phyloP scores from a whole-genome alignment of 805 yeast species.

The Metschnikowia arizonensis region DNA sequence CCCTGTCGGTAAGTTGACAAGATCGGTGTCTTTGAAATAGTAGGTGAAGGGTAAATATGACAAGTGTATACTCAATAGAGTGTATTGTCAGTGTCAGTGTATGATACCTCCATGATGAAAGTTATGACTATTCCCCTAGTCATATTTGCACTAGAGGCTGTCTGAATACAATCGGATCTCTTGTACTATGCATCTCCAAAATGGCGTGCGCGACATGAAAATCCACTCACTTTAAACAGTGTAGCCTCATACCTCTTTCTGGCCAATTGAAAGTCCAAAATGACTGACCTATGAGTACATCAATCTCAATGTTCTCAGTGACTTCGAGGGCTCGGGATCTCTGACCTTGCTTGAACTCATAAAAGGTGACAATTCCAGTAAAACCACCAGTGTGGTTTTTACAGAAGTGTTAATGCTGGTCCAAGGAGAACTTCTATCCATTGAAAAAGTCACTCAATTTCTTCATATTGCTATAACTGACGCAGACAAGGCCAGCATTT shows the following conservation, averaged over 20 bases:
- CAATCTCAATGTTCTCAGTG: constrained; percentile 29
- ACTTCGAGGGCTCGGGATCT: constrained; percentile 30
- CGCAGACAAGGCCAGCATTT: constrained; percentile 30
- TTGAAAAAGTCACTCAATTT: constrained; percentile 20
- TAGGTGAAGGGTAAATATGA: too few relatives aligned
- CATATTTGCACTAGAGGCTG: too few relatives aligned
- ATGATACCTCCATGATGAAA: too few relatives aligned
- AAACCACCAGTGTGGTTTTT: constrained; percentile 25
- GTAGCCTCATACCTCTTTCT: not conserved
- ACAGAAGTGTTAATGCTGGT: constrained; percentile 31
- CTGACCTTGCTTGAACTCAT: constrained; percentile 30
- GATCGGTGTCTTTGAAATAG: too few relatives aligned
- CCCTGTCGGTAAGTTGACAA: too few relatives aligned
- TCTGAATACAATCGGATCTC: too few relatives aligned
- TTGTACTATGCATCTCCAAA: not conserved
- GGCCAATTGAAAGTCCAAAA: not conserved
- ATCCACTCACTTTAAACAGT: not conserved
- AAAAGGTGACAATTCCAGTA: constrained; percentile 20
- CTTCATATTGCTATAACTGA: constrained; percentile 27
- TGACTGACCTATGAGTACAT: constrained; percentile 18
- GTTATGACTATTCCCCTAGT: too few relatives aligned
- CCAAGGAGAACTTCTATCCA: constrained; percentile 20
- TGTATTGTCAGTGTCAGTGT: too few relatives aligned
- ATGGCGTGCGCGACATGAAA: constrained; percentile 2
- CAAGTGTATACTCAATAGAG: too few relatives aligned